These are phyloP conservation scores for Cunninghamia lanceolata DNA, from an alignment of 75 land plant genomes.

Conservation along the genomic window DNA sequence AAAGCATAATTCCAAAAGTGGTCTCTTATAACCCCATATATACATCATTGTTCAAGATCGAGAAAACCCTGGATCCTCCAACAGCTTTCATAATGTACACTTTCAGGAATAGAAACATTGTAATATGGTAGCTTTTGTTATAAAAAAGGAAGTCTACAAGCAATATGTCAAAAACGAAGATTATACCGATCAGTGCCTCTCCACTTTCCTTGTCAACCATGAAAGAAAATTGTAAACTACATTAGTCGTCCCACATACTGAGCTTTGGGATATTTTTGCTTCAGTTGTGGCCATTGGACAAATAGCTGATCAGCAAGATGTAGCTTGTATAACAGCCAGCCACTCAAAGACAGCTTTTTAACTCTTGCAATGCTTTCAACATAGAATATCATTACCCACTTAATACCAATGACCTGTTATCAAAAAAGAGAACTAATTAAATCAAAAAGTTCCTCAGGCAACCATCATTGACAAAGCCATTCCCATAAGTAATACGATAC, in stretches of 20 bases:
- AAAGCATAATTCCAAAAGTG: background rate
- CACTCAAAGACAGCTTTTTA: constrained; percentile 82
- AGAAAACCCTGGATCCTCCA: background rate
- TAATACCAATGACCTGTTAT: constrained; percentile 69
- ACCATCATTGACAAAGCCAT: background rate
- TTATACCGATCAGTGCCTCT: background rate
- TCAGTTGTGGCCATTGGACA: constrained; percentile 92
- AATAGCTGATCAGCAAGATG: constrained; percentile 74
- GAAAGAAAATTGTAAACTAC: constrained; percentile 26
- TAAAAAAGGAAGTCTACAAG: background rate
- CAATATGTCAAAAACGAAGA: background rate
- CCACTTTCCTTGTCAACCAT: background rate
- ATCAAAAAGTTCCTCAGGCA: background rate
- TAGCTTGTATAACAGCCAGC: constrained; percentile 79
- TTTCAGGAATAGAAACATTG: background rate
- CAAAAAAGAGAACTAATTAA: background rate
- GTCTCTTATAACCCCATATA: background rate
- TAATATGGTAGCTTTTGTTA: background rate
- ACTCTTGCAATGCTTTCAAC: constrained; percentile 97
- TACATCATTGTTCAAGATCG: background rate
- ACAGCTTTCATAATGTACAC: background rate
- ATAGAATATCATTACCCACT: constrained; percentile 83
- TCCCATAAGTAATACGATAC: background rate
- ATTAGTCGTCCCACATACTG: constrained; percentile 81
- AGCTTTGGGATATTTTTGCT: constrained; percentile 63